A percentile compares a stretch with the other conserved stretches of the same genome.
Conservation (phyloP, 345 rosid genomes). For the Citrus sp. region DNA sequence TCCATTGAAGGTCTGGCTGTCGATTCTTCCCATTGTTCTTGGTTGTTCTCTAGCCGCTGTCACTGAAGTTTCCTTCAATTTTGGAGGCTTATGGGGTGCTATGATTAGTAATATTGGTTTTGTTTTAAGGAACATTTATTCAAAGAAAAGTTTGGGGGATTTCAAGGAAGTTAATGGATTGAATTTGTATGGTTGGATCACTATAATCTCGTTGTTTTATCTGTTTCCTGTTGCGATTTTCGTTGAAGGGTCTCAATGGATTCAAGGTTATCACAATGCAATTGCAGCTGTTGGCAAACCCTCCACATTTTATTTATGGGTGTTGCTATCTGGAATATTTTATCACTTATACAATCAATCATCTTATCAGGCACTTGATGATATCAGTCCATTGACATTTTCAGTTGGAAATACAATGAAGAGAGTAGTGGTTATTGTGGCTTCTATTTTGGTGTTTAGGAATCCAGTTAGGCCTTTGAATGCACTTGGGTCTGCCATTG, state of each 20-base stretch:
- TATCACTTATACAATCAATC: constrained; percentile 92
- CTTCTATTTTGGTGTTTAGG: constrained; percentile 86
- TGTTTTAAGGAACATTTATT: constrained; percentile 82
- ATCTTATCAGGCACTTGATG: constrained; percentile 93
- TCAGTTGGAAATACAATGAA: constrained; percentile 95
- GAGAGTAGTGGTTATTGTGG: constrained; percentile 88
- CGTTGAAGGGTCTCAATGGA: constrained; percentile 92
- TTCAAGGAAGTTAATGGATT: constrained; percentile 88
- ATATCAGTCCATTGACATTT: constrained; percentile 88
- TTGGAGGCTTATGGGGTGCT: constrained; percentile 84
- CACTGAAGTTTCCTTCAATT: constrained; percentile 90
- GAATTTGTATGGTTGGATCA: constrained; percentile 87
- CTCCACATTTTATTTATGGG: constrained; percentile 81
- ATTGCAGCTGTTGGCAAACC: constrained; percentile 62
- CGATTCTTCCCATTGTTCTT: constrained; percentile 85
- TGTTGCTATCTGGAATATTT: constrained; percentile 78
- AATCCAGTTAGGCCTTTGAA: constrained; percentile 91
- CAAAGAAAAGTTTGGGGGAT: constrained; percentile 70
- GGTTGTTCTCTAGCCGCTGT: constrained; percentile 95
- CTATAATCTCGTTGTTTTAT: constrained; percentile 65
- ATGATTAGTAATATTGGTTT: constrained; percentile 94
- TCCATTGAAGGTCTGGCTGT: constrained; percentile 84
- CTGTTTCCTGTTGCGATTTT: constrained; percentile 80
- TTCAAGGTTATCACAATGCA: constrained; percentile 77
- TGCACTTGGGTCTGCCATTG: constrained; percentile 91